phyloP scores from a whole-genome alignment of 2,329 filamentous ascomycete species.

The Emergomyces pasteurianus region DNA sequence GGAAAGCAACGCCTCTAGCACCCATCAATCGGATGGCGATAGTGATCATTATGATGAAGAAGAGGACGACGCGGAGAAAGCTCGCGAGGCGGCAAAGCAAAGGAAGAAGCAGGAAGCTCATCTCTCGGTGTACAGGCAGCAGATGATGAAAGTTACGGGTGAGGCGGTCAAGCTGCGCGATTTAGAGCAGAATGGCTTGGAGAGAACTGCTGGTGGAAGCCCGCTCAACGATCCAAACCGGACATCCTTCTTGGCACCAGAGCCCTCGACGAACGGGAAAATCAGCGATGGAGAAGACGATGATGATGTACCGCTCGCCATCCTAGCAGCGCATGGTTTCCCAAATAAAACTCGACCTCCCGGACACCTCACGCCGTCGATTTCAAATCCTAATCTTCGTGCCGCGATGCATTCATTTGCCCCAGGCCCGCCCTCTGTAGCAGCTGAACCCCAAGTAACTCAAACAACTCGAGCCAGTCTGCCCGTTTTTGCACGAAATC shows the following conservation, averaged over 20 bases:
- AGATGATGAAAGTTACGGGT: constrained; percentile 94
- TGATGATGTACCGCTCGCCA: constrained; percentile 76
- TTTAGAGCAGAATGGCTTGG: constrained; percentile 39
- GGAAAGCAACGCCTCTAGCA: constrained; percentile 36
- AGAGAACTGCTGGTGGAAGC: constrained; percentile 43
- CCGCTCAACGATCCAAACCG: constrained; percentile 45
- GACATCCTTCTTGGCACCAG: constrained; percentile 19
- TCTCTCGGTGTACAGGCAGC: constrained; percentile 77
- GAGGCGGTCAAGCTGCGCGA: constrained; percentile 39
- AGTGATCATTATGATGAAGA: constrained; percentile 56
- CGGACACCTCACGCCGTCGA: constrained; percentile 50
- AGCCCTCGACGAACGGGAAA: constrained; percentile 20
- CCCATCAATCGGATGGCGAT: constrained; percentile 44
- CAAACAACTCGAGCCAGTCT: constrained; percentile 41
- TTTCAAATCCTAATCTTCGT: constrained; percentile 61
- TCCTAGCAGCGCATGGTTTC: constrained; percentile 80
- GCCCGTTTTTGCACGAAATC: constrained; percentile 68
- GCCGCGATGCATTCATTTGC: constrained; percentile 40
- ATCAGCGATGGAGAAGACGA: constrained; percentile 56
- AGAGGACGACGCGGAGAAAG: constrained; percentile 68
- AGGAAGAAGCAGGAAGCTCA: constrained; percentile 81
- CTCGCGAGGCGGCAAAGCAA: constrained; percentile 60
- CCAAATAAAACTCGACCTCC: constrained; percentile 67
- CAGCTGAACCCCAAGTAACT: constrained; percentile 40
- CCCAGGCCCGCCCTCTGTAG: constrained; percentile 44